Base-by-base conservation (phyloP, 768 basidiomycete species). In the Lactarius pseudohatsudake region DNA sequence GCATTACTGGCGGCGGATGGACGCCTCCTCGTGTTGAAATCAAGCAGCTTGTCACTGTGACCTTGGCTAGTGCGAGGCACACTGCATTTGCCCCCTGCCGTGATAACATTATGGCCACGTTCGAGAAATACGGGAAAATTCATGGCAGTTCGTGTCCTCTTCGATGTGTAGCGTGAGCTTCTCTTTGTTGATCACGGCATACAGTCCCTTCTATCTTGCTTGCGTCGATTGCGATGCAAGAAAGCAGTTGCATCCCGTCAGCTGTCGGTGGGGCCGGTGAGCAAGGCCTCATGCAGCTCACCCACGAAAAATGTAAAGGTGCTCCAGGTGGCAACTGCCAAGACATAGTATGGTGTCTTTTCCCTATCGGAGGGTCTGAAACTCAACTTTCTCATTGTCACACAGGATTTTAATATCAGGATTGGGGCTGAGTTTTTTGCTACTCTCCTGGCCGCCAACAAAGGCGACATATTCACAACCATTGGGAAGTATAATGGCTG, bases 211-310 rank as follows among this genome's bases (percentile, higher is more conserved):
- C 91, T 9, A 91, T 94, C 74, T 78, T 96, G 69, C 76, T 96
- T 43, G 94, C 93, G 2, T 83, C 92, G 0, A 89, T 96, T 70
- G 92, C 93, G 38, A 89, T 96, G 88, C 93, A 96, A 75, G 95
- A 96, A 75, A 86, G 85, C 38, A 79, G 79, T 45, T 96, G 94
- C 81, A 86, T 89, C 70, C 82, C 87, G 2, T 65, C 77, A 18
- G 84, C 83, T 7, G 80, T 86, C 55, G 93, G 93, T 60, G 88
- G 87, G 18, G 90, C 80, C 26, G 90, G 92, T 54, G 93, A 94
- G 75, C 88, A 91, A 72, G 93, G 92, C 38, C 77, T 94, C 61
- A 94, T 94, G 92, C 92, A 95, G 75, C 81, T 95, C 69, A 90
- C 90, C 20, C 72, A 76, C 47, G 90, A 91, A 69, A 95, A 94